phyloP scores from a whole-genome alignment of 148 eudicot genomes.

The Suaeda aralocaspica region DNA sequence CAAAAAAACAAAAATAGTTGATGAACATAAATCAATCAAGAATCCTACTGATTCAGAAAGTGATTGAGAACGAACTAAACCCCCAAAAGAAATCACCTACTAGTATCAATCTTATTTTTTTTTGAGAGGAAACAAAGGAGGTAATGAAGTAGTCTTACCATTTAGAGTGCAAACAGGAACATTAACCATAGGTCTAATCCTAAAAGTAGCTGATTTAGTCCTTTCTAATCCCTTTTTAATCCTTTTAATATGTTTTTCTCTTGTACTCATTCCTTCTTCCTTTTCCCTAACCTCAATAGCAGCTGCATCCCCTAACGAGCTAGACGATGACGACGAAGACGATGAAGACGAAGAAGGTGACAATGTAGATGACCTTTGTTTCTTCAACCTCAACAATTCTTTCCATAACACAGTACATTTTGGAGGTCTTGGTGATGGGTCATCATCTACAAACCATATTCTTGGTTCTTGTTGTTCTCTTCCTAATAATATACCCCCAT shows the following conservation, averaged over 20 bases:
- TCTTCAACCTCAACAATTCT: conserved; percentile 64
- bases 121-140: conserved; percentile 57
- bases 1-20: background rate
- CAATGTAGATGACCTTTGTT: conserved; percentile 45
- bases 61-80: conserved; percentile 9
- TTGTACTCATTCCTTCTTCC: conserved; percentile 23
- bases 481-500: conserved; percentile 9
- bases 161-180: conserved; percentile 65
- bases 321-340: conserved; percentile 47
- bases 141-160: conserved; percentile 38
- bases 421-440: conserved; percentile 95
- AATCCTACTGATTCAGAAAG: conserved; percentile 25
- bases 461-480: conserved; percentile 36
- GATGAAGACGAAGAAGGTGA: conserved; percentile 66
- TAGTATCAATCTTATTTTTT: conserved; percentile 53
- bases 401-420: conserved; percentile 94
- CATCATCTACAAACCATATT: conserved; percentile 85
- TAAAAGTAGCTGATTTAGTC: conserved; percentile 65
- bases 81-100: background rate
- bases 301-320: conserved; percentile 47
- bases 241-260: conserved; percentile 56
- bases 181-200: conserved; percentile 80
- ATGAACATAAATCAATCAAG: conserved; percentile 21
- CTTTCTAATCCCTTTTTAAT: conserved; percentile 75
- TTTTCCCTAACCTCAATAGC: conserved; percentile 54